Conservation (phyloP, 2,329 filamentous ascomycete genomes). For the Botrytis fragariae region DNA sequence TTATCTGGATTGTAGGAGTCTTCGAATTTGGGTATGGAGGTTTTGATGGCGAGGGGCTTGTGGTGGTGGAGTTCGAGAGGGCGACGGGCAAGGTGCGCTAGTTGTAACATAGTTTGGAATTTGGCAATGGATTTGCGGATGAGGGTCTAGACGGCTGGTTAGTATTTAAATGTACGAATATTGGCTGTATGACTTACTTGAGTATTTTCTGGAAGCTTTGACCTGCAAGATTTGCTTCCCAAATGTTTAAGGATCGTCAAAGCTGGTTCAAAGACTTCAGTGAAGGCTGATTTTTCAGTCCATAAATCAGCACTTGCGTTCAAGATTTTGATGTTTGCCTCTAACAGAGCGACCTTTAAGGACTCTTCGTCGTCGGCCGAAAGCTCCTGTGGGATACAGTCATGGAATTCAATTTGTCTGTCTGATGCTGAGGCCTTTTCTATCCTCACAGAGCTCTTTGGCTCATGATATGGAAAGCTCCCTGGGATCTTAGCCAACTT, state of each 20-base stretch:
- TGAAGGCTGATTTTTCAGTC: constrained; percentile 69
- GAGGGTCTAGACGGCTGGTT: constrained; percentile 25
- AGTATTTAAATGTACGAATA: background rate
- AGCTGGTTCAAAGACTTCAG: constrained; percentile 72
- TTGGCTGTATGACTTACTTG: constrained; percentile 28
- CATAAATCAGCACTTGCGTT: constrained; percentile 69
- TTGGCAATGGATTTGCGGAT: constrained; percentile 39
- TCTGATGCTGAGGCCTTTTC: constrained; percentile 44
- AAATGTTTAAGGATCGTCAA: constrained; percentile 60
- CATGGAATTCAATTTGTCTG: constrained; percentile 57
- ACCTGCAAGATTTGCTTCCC: constrained; percentile 49
- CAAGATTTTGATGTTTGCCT: constrained; percentile 64
- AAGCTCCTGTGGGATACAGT: constrained; percentile 46
- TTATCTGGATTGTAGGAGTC: constrained; percentile 90
- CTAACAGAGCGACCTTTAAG: constrained; percentile 58
- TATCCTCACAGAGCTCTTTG: constrained; percentile 52
- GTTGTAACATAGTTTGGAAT: constrained; percentile 54
- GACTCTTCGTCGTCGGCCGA: constrained; percentile 30
- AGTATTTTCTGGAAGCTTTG: constrained; percentile 47
- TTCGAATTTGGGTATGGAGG: constrained; percentile 90
- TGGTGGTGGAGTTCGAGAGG: constrained; percentile 89
- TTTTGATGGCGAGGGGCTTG: constrained; percentile 81
- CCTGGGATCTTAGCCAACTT: constrained; percentile 49
- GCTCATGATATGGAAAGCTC: constrained; percentile 60
- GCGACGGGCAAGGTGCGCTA: constrained; percentile 65